Conservation (phyloP, 805 yeast genomes). For the Saccharomycopsis fodiens region DNA sequence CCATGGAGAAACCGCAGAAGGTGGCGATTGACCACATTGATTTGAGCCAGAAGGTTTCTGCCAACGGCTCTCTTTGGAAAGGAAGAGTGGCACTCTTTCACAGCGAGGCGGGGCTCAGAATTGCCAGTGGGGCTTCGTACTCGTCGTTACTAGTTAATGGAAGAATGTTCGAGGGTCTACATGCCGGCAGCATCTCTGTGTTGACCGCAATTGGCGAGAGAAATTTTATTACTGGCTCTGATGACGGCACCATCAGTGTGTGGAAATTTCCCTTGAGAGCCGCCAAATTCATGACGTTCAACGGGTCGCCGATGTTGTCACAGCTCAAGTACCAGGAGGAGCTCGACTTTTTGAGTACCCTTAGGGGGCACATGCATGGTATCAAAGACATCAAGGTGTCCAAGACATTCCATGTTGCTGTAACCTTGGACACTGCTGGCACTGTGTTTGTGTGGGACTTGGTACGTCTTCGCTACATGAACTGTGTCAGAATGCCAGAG, state of each 20-base stretch:
- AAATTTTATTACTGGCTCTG: conserved; percentile 41
- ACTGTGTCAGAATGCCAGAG: conserved; percentile 25
- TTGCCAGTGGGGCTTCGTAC: conserved; percentile 10
- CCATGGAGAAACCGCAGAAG: conserved; percentile 35
- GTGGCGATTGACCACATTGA: conserved; percentile 39
- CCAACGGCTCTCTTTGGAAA: conserved; percentile 37
- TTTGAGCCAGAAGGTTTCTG: conserved; percentile 32
- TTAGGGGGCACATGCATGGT: conserved; percentile 51
- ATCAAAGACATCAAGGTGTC: conserved; percentile 43
- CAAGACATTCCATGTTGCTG: conserved; percentile 43
- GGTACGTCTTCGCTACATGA: conserved; percentile 41
- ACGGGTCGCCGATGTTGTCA: conserved; percentile 19
- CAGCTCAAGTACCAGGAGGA: conserved; percentile 23
- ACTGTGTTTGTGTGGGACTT: conserved; percentile 58
- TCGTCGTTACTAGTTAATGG: conserved; percentile 32
- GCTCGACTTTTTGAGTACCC: conserved; percentile 35
- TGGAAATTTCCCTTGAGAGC: conserved; percentile 40
- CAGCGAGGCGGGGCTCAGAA: conserved; percentile 21
- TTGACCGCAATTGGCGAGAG: conserved; percentile 36
- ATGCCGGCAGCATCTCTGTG: conserved; percentile 32
- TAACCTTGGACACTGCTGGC: conserved; percentile 51
- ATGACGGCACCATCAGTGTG: conserved; percentile 52
- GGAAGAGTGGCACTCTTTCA: conserved; percentile 35
- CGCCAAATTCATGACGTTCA: conserved; percentile 20
- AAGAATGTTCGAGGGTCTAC: conserved; percentile 36